Evolutionary conservation across 2,329 filamentous ascomycete species (phyloP).

Genomic region (Xylaria sp.): DNA sequence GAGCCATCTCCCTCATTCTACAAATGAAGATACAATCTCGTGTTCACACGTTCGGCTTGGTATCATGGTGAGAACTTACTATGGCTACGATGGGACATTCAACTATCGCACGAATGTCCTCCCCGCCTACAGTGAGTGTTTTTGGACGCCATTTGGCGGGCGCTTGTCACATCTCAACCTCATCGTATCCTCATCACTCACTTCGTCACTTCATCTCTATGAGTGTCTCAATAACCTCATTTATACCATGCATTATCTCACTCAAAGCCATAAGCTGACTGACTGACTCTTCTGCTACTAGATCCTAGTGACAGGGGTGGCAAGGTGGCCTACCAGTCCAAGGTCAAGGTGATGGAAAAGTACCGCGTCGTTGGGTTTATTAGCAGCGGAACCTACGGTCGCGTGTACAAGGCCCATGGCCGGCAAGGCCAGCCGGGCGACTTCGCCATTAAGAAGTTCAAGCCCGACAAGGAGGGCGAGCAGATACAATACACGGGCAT

Average conservation of each 20-base stretch:
- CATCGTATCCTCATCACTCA: not conserved
- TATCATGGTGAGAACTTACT: not conserved
- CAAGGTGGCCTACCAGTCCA: slow-evolving; percentile 65
- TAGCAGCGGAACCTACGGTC: slow-evolving; percentile 95
- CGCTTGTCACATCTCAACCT: not conserved
- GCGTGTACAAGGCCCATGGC: slow-evolving; percentile 93
- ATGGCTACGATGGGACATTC: not conserved
- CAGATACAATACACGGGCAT: slow-evolving; percentile 94
- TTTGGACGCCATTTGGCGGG: not conserved
- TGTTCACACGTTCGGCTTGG: not conserved
- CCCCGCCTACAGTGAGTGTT: slow-evolving; percentile 10
- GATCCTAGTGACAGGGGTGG: slow-evolving; percentile 59
- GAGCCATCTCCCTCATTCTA: not conserved
- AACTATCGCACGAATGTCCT: slow-evolving; percentile 2
- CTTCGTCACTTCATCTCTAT: not conserved
- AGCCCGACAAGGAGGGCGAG: slow-evolving; percentile 98
- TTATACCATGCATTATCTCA: not conserved
- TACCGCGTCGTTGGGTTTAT: slow-evolving; percentile 99
- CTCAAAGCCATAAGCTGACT: not conserved
- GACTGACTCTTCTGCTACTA: slow-evolving; percentile 46
- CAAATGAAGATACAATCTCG: not conserved
- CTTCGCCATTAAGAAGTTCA: slow-evolving; percentile 99
- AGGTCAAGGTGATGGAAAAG: slow-evolving; percentile 87
- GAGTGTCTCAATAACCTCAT: not conserved
- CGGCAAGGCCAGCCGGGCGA: slow-evolving; percentile 76